phyloP scores from a whole-genome alignment of 441 rosid genomes.

The Syzygium malaccense region DNA sequence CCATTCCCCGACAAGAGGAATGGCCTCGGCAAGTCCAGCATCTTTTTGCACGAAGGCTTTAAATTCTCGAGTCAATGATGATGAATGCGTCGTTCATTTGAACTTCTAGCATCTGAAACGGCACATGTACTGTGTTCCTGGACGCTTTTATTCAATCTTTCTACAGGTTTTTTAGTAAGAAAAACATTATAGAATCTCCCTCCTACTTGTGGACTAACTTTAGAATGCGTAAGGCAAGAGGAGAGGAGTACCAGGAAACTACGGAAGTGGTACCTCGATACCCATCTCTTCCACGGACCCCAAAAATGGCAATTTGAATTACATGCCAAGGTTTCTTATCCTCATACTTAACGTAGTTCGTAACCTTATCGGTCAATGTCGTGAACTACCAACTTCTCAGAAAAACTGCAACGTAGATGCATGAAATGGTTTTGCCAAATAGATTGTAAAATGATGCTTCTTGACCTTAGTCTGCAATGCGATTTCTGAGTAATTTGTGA shows the following conservation, averaged over 20 bases:
- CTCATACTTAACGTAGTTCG: too few relatives aligned
- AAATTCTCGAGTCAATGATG: background rate
- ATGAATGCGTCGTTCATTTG: too few relatives aligned
- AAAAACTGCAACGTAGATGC: background rate
- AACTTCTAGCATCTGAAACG: too few relatives aligned
- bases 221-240: background rate
- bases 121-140: too few relatives aligned
- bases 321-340: too few relatives aligned
- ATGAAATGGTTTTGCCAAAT: background rate
- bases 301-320: background rate
- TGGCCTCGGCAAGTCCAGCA: constrained; percentile 17
- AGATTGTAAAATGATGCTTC: background rate
- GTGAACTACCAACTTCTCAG: background rate
- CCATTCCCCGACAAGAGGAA: constrained; percentile 36
- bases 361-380: too few relatives aligned
- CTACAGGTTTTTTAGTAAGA: background rate
- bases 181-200: background rate
- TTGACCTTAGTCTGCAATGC: background rate
- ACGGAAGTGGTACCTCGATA: background rate
- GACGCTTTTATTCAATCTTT: too few relatives aligned
- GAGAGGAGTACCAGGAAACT: background rate
- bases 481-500: background rate
- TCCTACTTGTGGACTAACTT: background rate
- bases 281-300: background rate
- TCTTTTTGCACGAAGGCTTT: background rate